phyloP scores from a whole-genome alignment of 306 rosid species.

The Vigna unguiculata region DNA sequence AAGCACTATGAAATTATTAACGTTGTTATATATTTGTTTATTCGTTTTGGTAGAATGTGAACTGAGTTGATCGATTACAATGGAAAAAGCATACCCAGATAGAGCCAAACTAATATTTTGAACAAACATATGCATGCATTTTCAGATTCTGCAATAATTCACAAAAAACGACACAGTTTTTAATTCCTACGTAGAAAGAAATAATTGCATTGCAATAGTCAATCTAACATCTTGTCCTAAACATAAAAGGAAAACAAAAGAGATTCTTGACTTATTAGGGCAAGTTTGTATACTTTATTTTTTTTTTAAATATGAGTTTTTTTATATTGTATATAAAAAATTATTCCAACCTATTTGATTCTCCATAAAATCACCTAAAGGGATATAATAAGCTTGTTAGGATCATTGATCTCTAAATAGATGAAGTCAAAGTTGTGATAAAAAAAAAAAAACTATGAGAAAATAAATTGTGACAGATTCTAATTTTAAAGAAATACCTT shows the following conservation, averaged over 20 bases:
- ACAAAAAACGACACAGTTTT: background rate
- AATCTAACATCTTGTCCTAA: background rate
- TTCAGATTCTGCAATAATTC: background rate
- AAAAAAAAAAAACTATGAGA: too few relatives aligned
- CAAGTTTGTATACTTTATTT: background rate
- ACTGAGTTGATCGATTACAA: background rate
- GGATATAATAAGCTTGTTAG: too few relatives aligned
- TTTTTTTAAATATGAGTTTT: background rate
- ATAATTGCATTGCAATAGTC: background rate
- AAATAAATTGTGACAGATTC: too few relatives aligned
- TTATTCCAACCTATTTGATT: background rate
- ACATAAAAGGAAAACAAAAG: background rate
- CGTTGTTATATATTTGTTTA: background rate
- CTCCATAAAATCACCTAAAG: background rate
- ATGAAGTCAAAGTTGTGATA: too few relatives aligned
- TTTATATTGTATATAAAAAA: background rate
- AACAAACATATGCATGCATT: background rate
- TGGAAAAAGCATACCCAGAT: background rate
- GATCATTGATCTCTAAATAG: too few relatives aligned
- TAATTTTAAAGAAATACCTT: too few relatives aligned
- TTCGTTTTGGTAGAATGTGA: background rate
- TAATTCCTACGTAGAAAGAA: background rate
- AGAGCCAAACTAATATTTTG: too few relatives aligned
- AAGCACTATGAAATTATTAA: too few relatives aligned
- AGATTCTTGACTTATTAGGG: background rate